Evolutionary conservation across 306 rosid genomes (phyloP).

Genomic region (Gastrolobium villosum): DNA sequence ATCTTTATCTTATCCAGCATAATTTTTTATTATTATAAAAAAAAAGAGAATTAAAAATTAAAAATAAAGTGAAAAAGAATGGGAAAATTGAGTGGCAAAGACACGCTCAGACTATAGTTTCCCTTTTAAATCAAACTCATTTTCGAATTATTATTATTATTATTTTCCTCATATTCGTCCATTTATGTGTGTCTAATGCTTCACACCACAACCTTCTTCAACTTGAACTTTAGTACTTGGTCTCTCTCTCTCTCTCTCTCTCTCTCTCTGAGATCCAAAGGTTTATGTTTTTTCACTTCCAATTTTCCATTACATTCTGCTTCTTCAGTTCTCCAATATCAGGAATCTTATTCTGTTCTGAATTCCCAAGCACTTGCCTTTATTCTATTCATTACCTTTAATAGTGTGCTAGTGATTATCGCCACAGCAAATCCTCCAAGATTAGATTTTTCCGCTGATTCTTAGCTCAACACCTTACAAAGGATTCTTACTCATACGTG

Average conservation of each 20-base stretch:
- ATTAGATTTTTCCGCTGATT: constrained; percentile 46
- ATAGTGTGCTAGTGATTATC: constrained; percentile 56
- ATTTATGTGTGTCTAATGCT: constrained; percentile 41
- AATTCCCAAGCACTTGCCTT: constrained; percentile 35
- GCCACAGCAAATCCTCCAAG: constrained; percentile 60
- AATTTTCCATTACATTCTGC: constrained; percentile 47
- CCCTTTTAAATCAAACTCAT: constrained; percentile 5
- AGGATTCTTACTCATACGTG: constrained; percentile 50
- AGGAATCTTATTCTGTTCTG: constrained; percentile 43
- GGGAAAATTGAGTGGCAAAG: constrained; percentile 35
- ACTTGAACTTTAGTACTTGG: constrained; percentile 52
- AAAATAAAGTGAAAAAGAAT: not conserved
- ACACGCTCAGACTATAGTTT: not conserved
- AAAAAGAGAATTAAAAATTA: not conserved
- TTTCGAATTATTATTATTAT: not conserved
- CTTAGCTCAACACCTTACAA: constrained; percentile 32
- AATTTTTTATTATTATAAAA: not conserved
- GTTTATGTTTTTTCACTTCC: constrained; percentile 24
- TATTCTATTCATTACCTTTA: constrained; percentile 17
- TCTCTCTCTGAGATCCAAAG: constrained; percentile 62
- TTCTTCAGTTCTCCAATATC: constrained; percentile 40
- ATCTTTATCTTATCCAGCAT: constrained; percentile 38
- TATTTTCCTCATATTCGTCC: constrained; percentile 13
- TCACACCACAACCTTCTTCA: constrained; percentile 51
- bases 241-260: constrained; percentile 47